Percentiles rank a stretch among this genome's conserved stretches.
phyloP scores from a whole-genome alignment of 1,139 yeast genomes.

The Nakaseomyces delphensis region DNA sequence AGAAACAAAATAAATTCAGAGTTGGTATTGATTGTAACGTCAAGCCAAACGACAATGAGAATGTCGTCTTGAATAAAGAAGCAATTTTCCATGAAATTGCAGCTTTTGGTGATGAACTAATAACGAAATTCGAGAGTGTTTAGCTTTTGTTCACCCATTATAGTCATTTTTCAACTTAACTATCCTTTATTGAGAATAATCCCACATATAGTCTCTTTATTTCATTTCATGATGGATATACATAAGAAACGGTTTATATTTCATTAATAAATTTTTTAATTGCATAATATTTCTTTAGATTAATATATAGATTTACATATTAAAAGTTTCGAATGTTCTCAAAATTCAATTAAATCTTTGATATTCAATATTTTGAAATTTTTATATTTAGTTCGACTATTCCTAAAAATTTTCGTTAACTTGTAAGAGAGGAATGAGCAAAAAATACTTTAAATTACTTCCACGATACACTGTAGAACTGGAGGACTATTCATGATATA shows the following conservation, averaged over 20 bases:
- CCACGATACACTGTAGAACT: background rate
- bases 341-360: no score
- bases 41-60: slow-evolving; percentile 48
- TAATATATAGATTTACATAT: background rate
- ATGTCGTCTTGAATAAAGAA: slow-evolving; percentile 62
- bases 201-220: background rate
- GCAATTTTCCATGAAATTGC: slow-evolving; percentile 66
- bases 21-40: slow-evolving; percentile 73
- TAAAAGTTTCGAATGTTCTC: no score
- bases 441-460: no score
- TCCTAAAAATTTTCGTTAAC: background rate
- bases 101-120: slow-evolving; percentile 46
- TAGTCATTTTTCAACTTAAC: background rate
- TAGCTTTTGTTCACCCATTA: background rate
- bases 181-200: background rate
- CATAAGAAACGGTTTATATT: background rate
- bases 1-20: slow-evolving; percentile 54
- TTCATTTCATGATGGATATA: background rate
- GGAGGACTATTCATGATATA: background rate
- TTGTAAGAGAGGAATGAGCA: background rate
- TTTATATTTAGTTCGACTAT: background rate
- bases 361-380: background rate
- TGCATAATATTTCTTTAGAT: background rate
- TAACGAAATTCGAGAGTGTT: slow-evolving; percentile 20
- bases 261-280: background rate